Base-by-base conservation (phyloP, 2,329 filamentous ascomycete species). In the Diplocarpon mali region DNA sequence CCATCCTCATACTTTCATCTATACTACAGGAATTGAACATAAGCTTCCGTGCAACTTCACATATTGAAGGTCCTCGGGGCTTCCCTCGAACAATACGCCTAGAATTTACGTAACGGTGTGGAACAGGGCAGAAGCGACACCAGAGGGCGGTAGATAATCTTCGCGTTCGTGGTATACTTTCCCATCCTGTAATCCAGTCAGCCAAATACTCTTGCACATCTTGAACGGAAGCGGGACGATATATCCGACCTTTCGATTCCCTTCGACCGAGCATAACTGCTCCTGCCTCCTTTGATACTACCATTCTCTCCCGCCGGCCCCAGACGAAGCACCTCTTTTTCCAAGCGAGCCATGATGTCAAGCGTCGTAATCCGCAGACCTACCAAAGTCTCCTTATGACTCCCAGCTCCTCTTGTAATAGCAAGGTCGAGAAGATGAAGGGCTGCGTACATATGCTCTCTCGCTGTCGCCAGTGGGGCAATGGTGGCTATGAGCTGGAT, bases 341-440 rank as follows among this genome's bases (percentile, higher is more conserved):
- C 41, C 15, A 43, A 14, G 14, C 35, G 36, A 9, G 34, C 41
- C 27, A 43, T 14, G 13, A 38, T 17, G 24, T 43, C 41, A 24
- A 43, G 27, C 27, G 41, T 43, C 5, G 41, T 43, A 14, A 43
- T 15, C 15, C 35, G 28, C 34, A 43, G 17, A 16, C 41, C 41
- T 2, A 37, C 15, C 27, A 43, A 15, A 2, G 35, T 14, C 15
- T 43, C 34, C 35, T 27, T 32, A 15, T 43, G 41, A 9, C 15
- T 7, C 3, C 14, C 35, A 13, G 27, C 37, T 6, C 41, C 41
- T 17, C 41, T 37, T 16, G 31, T 28, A 11, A 32, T 24, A 24
- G 41, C 41, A 2, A 43, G 28, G 35, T 38, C 35, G 9, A 43
- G 34, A 5, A 43, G 17, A 20, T 34, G 35, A 9, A 37, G 35